Evolutionary conservation across 495 filamentous ascomycete species (phyloP).

Genomic region (Rhypophila decipiens): DNA sequence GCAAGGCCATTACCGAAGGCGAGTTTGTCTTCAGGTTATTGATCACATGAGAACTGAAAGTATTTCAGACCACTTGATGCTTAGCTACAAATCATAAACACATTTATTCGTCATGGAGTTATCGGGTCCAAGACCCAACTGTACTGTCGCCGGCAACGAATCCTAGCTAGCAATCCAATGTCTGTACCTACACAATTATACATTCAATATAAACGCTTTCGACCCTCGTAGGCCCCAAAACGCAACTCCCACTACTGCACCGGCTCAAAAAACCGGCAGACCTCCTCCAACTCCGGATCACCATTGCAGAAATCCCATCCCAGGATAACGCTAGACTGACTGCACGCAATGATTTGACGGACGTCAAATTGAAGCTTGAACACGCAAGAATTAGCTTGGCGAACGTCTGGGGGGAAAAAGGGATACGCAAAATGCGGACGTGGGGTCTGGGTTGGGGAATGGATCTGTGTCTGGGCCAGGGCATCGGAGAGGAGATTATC

Average conservation of each 20-base stretch:
- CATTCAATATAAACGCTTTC: too few relatives aligned
- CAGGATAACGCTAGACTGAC: constrained; percentile 82
- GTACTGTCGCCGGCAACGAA: too few relatives aligned
- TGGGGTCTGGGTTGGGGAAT: not conserved
- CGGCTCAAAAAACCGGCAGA: constrained; percentile 66
- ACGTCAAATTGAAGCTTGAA: constrained; percentile 98
- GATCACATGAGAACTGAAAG: too few relatives aligned
- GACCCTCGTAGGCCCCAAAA: not conserved
- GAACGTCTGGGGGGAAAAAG: constrained; percentile 24
- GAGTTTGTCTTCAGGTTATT: too few relatives aligned
- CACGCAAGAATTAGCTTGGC: constrained; percentile 64
- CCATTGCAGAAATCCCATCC: constrained; percentile 96
- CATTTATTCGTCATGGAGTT: too few relatives aligned
- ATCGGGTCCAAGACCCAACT: too few relatives aligned
- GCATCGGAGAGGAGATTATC: not conserved
- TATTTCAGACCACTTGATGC: too few relatives aligned
- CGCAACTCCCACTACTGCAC: constrained; percentile 22
- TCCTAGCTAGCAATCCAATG: too few relatives aligned
- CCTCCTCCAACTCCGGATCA: constrained; percentile 77
- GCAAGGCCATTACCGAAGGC: too few relatives aligned
- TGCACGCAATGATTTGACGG: constrained; percentile 88
- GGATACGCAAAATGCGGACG: constrained; percentile 5
- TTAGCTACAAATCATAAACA: too few relatives aligned
- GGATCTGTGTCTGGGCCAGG: constrained; percentile 2
- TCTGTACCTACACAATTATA: too few relatives aligned